Percentiles rank a stretch among this genome's conserved stretches.
Conservation (phyloP, 129 eudicot genomes). For the Heracleum sosnowskyi region DNA sequence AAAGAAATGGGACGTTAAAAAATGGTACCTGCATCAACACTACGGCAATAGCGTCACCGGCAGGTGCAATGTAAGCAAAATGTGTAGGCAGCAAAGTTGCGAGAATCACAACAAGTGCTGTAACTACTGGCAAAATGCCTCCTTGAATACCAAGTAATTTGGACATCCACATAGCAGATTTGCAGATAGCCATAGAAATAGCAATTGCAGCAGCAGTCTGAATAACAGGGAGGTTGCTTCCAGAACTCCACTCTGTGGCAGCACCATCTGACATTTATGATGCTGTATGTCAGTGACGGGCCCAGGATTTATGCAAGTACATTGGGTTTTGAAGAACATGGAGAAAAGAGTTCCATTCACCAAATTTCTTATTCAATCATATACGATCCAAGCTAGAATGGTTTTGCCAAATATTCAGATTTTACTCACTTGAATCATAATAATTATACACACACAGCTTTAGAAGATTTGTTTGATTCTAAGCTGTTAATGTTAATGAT, state of each 20-base stretch:
- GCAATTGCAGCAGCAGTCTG: constrained; percentile 65
- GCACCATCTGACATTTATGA: constrained; percentile 33
- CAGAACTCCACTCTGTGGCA: constrained; percentile 23
- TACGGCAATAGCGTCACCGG: constrained; percentile 65
- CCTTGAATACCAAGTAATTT: constrained; percentile 41
- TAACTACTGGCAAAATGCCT: constrained; percentile 57
- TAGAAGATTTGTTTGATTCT: neutral
- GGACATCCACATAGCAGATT: constrained; percentile 36
- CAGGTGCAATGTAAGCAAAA: constrained; percentile 64
- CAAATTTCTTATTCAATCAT: neutral
- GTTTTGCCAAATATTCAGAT: constrained; percentile 12
- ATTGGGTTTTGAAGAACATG: constrained; percentile 11
- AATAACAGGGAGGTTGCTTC: constrained; percentile 37
- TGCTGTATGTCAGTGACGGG: neutral
- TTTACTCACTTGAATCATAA: constrained; percentile 1
- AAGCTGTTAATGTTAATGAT: constrained; percentile 8
- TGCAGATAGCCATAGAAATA: constrained; percentile 67
- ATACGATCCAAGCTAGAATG: constrained; percentile 9
- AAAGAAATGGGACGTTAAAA: neutral
- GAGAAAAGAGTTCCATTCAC: constrained; percentile 2
- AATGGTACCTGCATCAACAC: constrained; percentile 72
- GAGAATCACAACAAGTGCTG: constrained; percentile 60
- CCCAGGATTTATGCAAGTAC: constrained; percentile 6
- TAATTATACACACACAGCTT: neutral
- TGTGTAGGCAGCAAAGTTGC: constrained; percentile 62